Evolutionary conservation across 495 filamentous ascomycete species (phyloP), one percentile per base, ranked within the genome.

Genomic region (Cercophora scortea): DNA sequence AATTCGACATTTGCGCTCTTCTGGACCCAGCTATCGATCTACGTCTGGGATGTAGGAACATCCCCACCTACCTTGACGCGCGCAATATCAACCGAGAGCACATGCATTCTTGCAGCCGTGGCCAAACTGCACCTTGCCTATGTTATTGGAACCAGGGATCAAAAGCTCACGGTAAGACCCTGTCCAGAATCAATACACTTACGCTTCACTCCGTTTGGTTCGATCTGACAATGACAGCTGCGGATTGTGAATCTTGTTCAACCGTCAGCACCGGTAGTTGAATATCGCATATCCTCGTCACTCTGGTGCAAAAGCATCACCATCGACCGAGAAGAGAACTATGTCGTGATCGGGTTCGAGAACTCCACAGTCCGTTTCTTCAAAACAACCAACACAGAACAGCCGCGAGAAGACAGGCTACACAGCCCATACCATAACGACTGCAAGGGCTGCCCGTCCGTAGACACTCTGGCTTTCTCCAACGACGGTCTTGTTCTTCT

Each of bases 381-480:
- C 47, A 64, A 60, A 32, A 65, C 66, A 2, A 52, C 48, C 6
- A 60, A 17, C 12, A 49, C 57, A 35, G 64, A 67, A 50, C 54
- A 65, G 32, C 62, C 66, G 1, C 58, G 66, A 42, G 68, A 71
- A 52, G 60, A 69, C n/a, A 62, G 56, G 1, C 56, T 71, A 1
- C 68, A 71, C 45, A 50, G 34, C 11, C 36, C 39, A 12, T 59
- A 55, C 32, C 65, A 65, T 33, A 45, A 40, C 0, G 64, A 69
- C 13, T 71, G 66, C 49, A 58, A 59, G 32, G 33, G 50, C 8
- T 70, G 68, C 50, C 64, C 66, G 4, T 47, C 60, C 2, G 60
- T 69, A 5, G 68, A 68, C 17, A 71, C 64, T 1, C 50, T 71
- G 1, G 54, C 68, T 10, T 71, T 71, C 45, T 71, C 66, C 18